phyloP scores from a whole-genome alignment of 306 rosid species.

The Canavalia gladiata region DNA sequence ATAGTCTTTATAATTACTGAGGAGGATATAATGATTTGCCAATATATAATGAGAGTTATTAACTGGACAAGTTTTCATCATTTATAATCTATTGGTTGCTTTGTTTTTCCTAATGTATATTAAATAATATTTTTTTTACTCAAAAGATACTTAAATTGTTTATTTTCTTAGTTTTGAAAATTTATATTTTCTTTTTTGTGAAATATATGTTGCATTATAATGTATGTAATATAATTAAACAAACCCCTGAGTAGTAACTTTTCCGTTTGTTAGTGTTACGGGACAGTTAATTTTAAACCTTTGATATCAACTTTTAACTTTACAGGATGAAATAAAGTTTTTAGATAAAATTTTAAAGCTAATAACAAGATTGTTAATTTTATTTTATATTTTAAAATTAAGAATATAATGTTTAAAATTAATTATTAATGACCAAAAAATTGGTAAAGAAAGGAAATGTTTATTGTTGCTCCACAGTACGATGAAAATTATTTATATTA shows the following conservation, averaged over 20 bases:
- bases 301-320: not conserved
- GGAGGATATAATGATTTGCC: not conserved
- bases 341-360: not conserved
- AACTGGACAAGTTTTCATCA: not conserved
- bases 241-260: not conserved
- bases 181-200: not conserved
- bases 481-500: not conserved
- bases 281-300: not conserved
- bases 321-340: not conserved
- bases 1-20: not conserved
- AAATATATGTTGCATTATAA: too few relatives aligned
- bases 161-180: not conserved
- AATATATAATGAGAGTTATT: not conserved
- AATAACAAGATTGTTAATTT: not conserved
- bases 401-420: not conserved
- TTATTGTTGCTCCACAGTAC: not conserved
- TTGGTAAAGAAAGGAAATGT: not conserved
- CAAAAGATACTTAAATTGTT: not conserved
- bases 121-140: not conserved
- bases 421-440: not conserved
- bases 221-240: not conserved
- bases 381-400: not conserved
- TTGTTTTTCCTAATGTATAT: not conserved
- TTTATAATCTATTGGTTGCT: not conserved
- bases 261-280: not conserved